A percentile compares a stretch with the other conserved stretches of the same genome.
phyloP scores from a whole-genome alignment of 306 rosid species.

The Notholithocarpus densiflorus region DNA sequence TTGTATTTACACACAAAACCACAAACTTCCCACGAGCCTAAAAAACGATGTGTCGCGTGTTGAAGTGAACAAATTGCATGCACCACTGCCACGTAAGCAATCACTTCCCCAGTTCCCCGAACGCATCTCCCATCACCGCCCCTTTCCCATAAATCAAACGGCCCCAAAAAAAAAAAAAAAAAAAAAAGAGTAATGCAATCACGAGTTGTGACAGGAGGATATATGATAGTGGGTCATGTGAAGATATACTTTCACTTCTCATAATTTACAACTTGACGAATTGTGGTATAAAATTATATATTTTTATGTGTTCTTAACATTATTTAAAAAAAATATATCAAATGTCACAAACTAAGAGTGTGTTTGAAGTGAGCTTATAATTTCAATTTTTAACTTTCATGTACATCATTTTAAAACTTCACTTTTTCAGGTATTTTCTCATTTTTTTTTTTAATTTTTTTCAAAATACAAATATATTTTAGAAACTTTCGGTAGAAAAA shows the following conservation, averaged over 20 bases:
- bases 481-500: accelerated
- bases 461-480: too few species aligned
- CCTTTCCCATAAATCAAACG: neutral
- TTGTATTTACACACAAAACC: too few species aligned
- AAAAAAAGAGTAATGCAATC: too few species aligned
- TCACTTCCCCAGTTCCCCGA: neutral
- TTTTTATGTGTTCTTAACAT: accelerated
- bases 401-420: accelerated
- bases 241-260: accelerated
- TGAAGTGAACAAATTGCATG: neutral
- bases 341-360: accelerated
- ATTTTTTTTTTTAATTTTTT: too few species aligned
- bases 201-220: accelerated
- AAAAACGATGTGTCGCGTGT: slow-evolving; percentile 14
- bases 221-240: accelerated
- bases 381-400: accelerated
- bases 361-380: too few species aligned
- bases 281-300: too few species aligned
- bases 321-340: accelerated
- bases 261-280: accelerated
- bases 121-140: neutral
- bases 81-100: slow-evolving; percentile 24
- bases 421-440: too few species aligned
- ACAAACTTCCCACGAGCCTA: neutral
- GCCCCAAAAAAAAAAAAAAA: too few species aligned